Base-by-base conservation (phyloP, 2,329 filamentous ascomycete genomes). In the Fusarium albidum region DNA sequence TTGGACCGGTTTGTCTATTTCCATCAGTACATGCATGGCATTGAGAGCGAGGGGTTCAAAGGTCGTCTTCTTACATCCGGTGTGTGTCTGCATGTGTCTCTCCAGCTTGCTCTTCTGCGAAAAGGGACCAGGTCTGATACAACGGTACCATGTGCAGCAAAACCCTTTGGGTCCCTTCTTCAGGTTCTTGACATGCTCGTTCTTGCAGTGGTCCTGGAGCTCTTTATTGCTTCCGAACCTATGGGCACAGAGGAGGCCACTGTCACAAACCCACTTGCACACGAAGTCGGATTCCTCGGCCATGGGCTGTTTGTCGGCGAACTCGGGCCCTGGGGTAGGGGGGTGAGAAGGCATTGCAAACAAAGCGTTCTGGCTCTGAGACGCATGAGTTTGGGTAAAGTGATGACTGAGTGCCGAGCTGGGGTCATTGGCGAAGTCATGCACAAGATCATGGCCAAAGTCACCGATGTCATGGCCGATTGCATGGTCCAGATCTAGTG, bases 11-110 rank as follows among this genome's bases (percentile, higher is more conserved):
- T 88, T 88, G 65, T 79, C 85, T 87, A 21, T 26, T 18, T 28
- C 11, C 14, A 27, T 68, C 35, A 66, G 57, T 13, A 53, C 9
- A 38, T 45, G 44, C 2, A 42, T 26, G 31, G 13, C 14, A 49
- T 34, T 21, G 27, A 35, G 27, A 21, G 57, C 52, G 33, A 27
- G 18, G 21, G 38, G 17, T 14, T 35, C 8, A 32, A 12, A 13
- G 13, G 40, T 17, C 17, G 37, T 10, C 21, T 15, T 76, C 83
- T 75, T 73, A 86, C 83, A 83, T 44, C 83, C 83, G 13, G 85
- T 88, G 66, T 89, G 86, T 3, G 82, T 84, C 61, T 87, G 84
- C 70, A 88, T 79, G 64, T 89, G 86, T 37, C 86, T 76, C 59
- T 87, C 84, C 14, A 88, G 75, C 66, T 89, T 88, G 67, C 83